A percentile compares a stretch with the other conserved stretches of the same genome.
Conservation (phyloP, 441 rosid species). For the Adansonia madagascariensis region DNA sequence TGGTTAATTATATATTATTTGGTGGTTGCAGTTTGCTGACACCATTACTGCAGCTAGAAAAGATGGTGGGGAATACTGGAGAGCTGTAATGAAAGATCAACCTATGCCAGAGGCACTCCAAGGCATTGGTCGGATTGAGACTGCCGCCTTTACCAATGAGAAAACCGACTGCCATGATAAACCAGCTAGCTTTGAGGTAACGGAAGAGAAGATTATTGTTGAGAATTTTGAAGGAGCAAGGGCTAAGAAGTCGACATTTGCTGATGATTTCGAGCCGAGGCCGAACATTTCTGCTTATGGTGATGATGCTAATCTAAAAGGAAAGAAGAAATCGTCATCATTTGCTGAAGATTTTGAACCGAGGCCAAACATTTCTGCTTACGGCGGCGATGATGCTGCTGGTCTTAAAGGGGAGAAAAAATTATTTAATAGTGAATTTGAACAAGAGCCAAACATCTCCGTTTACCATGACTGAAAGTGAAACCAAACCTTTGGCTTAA, state of each 20-base stretch:
- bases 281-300: neutral
- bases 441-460: neutral
- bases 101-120: constrained; percentile 35
- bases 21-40: constrained; percentile 33
- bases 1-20: neutral
- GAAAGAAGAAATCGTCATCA: neutral
- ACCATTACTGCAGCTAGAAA: constrained; percentile 34
- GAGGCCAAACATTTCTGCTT: neutral
- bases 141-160: neutral
- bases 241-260: neutral
- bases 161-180: constrained; percentile 25
- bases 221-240: neutral
- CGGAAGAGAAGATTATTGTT: constrained; percentile 22
- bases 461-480: neutral
- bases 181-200: neutral
- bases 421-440: neutral
- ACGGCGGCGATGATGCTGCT: neutral
- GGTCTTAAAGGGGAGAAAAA: neutral
- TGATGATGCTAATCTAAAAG: neutral
- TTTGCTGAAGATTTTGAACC: constrained; percentile 1
- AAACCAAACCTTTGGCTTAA: neutral
- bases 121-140: constrained; percentile 19
- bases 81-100: constrained; percentile 31
- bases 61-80: constrained; percentile 42
- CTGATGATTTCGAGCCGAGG: neutral